Evolutionary conservation across 2,329 filamentous ascomycete genomes (phyloP).

Genomic region (Aureobasidium pullulans): DNA sequence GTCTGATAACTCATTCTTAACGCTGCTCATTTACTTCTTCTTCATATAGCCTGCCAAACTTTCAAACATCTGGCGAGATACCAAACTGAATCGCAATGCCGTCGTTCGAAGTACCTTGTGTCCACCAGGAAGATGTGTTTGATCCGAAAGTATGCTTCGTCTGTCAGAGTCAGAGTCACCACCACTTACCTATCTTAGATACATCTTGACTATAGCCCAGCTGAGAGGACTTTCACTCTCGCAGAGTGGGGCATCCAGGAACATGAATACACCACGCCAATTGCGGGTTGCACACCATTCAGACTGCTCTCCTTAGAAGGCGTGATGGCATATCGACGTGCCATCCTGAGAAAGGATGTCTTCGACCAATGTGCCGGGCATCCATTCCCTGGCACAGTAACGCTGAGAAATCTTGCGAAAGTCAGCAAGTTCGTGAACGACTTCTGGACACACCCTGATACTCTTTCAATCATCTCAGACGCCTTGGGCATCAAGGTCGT

Average conservation of each 20-base stretch:
- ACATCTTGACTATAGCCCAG: not conserved
- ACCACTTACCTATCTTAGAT: not conserved
- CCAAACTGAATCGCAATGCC: not conserved
- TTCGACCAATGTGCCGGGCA: not conserved
- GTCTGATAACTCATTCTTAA: too few species aligned
- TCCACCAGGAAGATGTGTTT: not conserved
- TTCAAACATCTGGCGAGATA: too few species aligned
- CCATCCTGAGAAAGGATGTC: not conserved
- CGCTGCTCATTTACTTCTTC: too few species aligned
- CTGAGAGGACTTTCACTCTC: not conserved
- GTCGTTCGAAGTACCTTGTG: not conserved
- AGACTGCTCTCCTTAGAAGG: not conserved
- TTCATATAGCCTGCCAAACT: too few species aligned
- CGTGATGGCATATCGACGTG: not conserved
- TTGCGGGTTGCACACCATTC: not conserved
- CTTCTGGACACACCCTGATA: not conserved
- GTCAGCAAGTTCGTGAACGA: not conserved
- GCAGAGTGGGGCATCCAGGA: not conserved
- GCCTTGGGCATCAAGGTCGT: not conserved
- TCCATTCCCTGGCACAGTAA: not conserved
- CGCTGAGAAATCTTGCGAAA: not conserved
- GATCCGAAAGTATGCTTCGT: not conserved
- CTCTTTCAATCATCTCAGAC: not conserved
- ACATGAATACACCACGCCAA: not conserved
- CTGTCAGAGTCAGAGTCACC: too few species aligned